Evolutionary conservation across 805 yeast species (phyloP).

Genomic region (Pichia pseudocactophila): DNA sequence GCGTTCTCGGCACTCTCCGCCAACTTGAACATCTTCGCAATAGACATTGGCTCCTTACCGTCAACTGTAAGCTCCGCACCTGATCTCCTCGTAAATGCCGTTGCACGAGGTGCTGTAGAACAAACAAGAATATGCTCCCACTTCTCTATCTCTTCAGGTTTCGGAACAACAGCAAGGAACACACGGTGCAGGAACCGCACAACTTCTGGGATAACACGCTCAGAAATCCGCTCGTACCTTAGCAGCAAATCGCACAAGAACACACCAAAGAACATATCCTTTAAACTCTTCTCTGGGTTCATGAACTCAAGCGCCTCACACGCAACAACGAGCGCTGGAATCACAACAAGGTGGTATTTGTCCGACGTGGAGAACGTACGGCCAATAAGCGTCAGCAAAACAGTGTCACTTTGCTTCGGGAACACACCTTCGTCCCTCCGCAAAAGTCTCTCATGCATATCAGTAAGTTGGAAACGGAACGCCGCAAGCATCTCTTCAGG

Average conservation of each 20-base stretch:
- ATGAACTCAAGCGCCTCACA: conserved; percentile 58
- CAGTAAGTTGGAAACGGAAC: conserved; percentile 47
- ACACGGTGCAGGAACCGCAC: conserved; percentile 47
- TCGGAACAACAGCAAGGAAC: conserved; percentile 36
- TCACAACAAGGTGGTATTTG: conserved; percentile 83
- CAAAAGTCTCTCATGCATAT: conserved; percentile 45
- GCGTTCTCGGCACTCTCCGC: conserved; percentile 7
- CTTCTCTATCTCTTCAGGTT: conserved; percentile 19
- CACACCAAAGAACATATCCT: conserved; percentile 45
- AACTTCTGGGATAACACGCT: conserved; percentile 78
- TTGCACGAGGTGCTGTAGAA: conserved; percentile 10
- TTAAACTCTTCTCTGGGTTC: conserved; percentile 17
- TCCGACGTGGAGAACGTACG: conserved; percentile 87
- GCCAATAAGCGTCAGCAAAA: conserved; percentile 67
- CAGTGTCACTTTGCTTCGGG: conserved; percentile 45
- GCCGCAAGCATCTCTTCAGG: conserved; percentile 54
- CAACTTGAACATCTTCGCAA: conserved; percentile 6
- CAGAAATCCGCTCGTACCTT: conserved; percentile 70
- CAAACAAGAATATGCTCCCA: conserved; percentile 17
- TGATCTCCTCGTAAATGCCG: conserved; percentile 17
- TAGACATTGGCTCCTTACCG: conserved; percentile 3
- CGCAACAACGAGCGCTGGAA: conserved; percentile 71
- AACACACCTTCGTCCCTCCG: conserved; percentile 20
- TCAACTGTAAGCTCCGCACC: conserved; percentile 11
- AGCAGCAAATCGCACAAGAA: conserved; percentile 56